Evolutionary conservation across 2,329 filamentous ascomycete species (phyloP).

Genomic region (Scedosporium minutisporum): DNA sequence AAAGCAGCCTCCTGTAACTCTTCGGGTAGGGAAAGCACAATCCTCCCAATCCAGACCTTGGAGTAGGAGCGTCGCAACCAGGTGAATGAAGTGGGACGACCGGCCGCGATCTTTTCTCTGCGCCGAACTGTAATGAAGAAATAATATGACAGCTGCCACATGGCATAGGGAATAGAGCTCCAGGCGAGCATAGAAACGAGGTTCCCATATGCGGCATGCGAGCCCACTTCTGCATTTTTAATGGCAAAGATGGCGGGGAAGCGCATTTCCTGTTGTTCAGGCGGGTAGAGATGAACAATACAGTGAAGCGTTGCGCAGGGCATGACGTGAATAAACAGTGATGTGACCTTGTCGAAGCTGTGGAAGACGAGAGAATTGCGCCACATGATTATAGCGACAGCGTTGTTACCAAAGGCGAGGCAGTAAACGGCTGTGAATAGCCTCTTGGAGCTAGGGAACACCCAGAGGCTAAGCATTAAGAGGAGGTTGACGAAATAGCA

Average conservation of each 20-base stretch:
- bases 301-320: constrained; percentile 89
- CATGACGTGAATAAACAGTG: constrained; percentile 99
- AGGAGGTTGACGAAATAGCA: constrained; percentile 98
- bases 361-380: constrained; percentile 97
- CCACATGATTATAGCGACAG: constrained; percentile 98
- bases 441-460: constrained; percentile 81
- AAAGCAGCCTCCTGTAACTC: constrained; percentile 78
- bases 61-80: constrained; percentile 91
- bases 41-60: constrained; percentile 76
- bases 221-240: constrained; percentile 57
- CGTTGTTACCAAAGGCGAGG: constrained; percentile 91
- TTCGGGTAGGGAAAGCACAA: constrained; percentile 71
- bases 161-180: constrained; percentile 83
- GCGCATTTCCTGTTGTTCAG: constrained; percentile 52
- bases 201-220: constrained; percentile 67
- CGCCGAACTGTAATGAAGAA: constrained; percentile 90
- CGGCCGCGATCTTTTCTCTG: constrained; percentile 91
- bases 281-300: constrained; percentile 70
- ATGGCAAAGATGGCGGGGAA: constrained; percentile 85
- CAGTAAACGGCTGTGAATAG: constrained; percentile 90
- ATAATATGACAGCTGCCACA: constrained; percentile 92
- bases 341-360: constrained; percentile 95
- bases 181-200: constrained; percentile 81
- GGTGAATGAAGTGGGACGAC: constrained; percentile 91
- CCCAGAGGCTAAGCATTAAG: constrained; percentile 72